Base-by-base conservation (phyloP, 768 basidiomycete species). In the Wakefieldia striispora region DNA sequence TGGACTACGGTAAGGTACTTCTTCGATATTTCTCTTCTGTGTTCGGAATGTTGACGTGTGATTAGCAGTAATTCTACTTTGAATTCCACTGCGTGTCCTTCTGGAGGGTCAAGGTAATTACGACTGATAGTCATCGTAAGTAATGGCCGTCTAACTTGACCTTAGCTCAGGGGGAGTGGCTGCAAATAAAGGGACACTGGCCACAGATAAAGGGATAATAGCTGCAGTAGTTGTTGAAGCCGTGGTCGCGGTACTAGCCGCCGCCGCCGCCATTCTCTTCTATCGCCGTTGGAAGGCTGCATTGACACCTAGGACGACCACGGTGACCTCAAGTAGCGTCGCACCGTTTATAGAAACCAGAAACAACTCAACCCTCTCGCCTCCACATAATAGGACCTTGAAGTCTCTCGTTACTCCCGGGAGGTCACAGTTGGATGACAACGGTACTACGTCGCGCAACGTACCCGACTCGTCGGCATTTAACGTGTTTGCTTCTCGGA, bases 111-210 rank as follows among this genome's bases (percentile, higher is more conserved):
- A 31, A 31, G 31, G 31, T 31, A 6, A 31, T 13, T 31, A 13
- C 31, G 14, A 13, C 3, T 6, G 31, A 31, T 14, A 27, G 27
- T 27, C 27, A 27, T 27, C 27, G 27, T n/a, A 14, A 19, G 29
- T 1, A 13, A 40, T 31, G 6, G 31, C 6, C 13, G 13, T 31
- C 47, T 56, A 19, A 65, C 24, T 14, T 17, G 5, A 35, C 9
- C 19, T 65, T 20, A 49, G 56, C 19, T 54, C 63, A 14, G 65
- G 61, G 20, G 53, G 50, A 9, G 59, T 66, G 16, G 59, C 51
- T 23, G 66, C 63, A 9, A n/a, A n/a, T n/a, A n/a, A n/a, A n/a
- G n/a, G n/a, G n/a, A n/a, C n/a, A n/a, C n/a, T n/a, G n/a, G n/a
- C n/a, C n/a, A n/a, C n/a, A n/a, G n/a, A n/a, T n/a, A n/a, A n/a